Percentiles rank a stretch among this genome's conserved stretches.
phyloP scores from a whole-genome alignment of 805 yeast species.

The Yueomyces sinensis region DNA sequence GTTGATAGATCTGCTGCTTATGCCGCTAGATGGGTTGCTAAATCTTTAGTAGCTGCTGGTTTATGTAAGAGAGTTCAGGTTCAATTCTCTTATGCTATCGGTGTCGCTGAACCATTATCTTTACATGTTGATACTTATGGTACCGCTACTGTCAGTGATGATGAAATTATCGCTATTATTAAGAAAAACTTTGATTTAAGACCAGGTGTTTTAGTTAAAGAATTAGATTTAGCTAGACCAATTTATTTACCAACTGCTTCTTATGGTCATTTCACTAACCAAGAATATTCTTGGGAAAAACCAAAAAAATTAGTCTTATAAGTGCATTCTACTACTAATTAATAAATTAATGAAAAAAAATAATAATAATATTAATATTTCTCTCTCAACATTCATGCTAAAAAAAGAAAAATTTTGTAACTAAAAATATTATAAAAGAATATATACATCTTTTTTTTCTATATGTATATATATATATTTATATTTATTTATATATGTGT shows the following conservation, averaged over 20 bases:
- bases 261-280: constrained; percentile 99
- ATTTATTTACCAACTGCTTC: constrained; percentile 98
- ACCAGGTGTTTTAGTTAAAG: constrained; percentile 98
- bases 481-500: too few relatives aligned
- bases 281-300: constrained; percentile 96
- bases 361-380: too few relatives aligned
- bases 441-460: too few relatives aligned
- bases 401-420: too few relatives aligned
- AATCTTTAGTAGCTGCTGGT: constrained; percentile 89
- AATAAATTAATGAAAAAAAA: too few relatives aligned
- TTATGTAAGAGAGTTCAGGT: constrained; percentile 95
- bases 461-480: too few relatives aligned
- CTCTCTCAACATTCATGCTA: too few relatives aligned
- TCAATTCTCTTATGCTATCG: constrained; percentile 98
- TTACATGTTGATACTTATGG: constrained; percentile 97
- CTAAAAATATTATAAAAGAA: too few relatives aligned
- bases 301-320: constrained; percentile 68
- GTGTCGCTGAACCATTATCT: constrained; percentile 99
- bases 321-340: too few relatives aligned
- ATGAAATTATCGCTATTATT: constrained; percentile 83
- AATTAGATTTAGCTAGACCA: constrained; percentile 96
- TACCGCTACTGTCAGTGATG: constrained; percentile 81
- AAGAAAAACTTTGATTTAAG: constrained; percentile 93
- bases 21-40: constrained; percentile 99
- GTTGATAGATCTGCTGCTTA: constrained; percentile 99